Conservation (phyloP, 2,329 filamentous ascomycete species). For the Thermoascus crustaceus region DNA sequence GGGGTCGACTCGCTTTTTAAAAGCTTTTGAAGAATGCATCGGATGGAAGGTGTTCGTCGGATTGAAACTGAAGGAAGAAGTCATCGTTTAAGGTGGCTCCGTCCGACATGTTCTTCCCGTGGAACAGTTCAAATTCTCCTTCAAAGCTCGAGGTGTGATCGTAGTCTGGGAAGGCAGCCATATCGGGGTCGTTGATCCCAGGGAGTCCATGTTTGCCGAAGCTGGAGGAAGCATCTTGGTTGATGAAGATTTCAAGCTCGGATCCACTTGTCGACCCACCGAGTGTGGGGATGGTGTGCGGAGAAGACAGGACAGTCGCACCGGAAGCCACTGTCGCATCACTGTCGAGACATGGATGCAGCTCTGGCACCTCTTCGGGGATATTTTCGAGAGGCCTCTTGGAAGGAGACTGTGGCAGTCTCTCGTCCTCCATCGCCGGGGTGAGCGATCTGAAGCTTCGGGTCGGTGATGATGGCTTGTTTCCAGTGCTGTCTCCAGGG, state of each 20-base stretch:
- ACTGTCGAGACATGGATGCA: slow-evolving; percentile 24
- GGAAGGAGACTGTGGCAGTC: slow-evolving; percentile 27
- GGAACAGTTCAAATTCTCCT: slow-evolving; percentile 23
- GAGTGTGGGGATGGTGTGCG: slow-evolving; percentile 28
- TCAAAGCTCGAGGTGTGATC: slow-evolving; percentile 26
- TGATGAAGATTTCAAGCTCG: slow-evolving; percentile 36
- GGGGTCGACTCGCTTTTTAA: neutral
- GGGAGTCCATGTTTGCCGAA: slow-evolving; percentile 24
- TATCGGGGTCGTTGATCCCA: slow-evolving; percentile 19
- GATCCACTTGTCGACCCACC: slow-evolving; percentile 26
- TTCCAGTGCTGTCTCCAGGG: slow-evolving; percentile 33
- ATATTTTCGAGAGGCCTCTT: slow-evolving; percentile 23
- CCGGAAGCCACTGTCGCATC: slow-evolving; percentile 19
- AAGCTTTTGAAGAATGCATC: slow-evolving; percentile 1
- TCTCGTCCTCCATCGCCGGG: slow-evolving; percentile 31
- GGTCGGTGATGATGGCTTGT: slow-evolving; percentile 30
- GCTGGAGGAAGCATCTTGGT: slow-evolving; percentile 22
- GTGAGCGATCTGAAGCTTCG: slow-evolving; percentile 29
- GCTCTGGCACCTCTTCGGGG: slow-evolving; percentile 20
- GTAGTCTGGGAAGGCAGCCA: slow-evolving; percentile 29
- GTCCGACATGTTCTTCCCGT: slow-evolving; percentile 21
- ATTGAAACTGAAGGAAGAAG: slow-evolving; percentile 28
- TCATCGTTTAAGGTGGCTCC: slow-evolving; percentile 22
- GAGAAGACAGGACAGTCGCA: slow-evolving; percentile 27
- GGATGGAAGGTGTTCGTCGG: neutral